Evolutionary conservation across 176 grass and related monocot species (phyloP).

Genomic region (Coix lacrymajobi): DNA sequence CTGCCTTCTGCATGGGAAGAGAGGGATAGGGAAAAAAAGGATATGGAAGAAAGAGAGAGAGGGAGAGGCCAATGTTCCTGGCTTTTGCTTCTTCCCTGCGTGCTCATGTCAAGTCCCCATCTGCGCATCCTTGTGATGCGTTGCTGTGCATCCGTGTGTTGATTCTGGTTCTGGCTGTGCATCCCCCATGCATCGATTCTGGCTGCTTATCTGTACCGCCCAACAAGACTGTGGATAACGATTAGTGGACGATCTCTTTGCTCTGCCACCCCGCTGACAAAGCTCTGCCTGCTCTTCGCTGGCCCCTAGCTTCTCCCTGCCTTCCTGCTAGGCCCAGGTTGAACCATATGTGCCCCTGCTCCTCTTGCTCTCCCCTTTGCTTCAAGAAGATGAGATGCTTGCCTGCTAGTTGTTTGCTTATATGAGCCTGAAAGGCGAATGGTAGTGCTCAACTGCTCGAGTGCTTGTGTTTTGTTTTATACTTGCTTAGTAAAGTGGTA

Average conservation of each 20-base stretch:
- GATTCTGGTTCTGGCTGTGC: neutral
- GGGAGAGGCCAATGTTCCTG: neutral
- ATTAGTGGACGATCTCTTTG: neutral
- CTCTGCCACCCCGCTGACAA: neutral
- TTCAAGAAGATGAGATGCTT: neutral
- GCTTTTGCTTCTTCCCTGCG: neutral
- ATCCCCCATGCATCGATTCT: too few relatives aligned
- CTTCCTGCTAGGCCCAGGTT: neutral
- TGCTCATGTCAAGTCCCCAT: neutral
- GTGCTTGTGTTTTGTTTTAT: neutral
- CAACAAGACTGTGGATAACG: neutral
- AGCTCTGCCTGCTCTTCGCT: neutral
- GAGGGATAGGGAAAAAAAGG: neutral
- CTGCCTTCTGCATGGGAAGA: neutral
- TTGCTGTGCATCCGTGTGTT: neutral
- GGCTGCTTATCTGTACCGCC: neutral
- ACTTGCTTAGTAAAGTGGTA: neutral
- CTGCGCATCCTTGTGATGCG: neutral
- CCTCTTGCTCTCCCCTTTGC: neutral
- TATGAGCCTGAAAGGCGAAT: neutral
- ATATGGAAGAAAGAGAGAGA: too few relatives aligned
- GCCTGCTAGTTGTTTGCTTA: neutral
- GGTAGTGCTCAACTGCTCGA: neutral
- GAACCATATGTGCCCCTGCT: neutral
- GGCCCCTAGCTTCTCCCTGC: neutral